Base-by-base conservation (phyloP, 2,329 filamentous ascomycete species). In the Thermomyces lanuginosus region DNA sequence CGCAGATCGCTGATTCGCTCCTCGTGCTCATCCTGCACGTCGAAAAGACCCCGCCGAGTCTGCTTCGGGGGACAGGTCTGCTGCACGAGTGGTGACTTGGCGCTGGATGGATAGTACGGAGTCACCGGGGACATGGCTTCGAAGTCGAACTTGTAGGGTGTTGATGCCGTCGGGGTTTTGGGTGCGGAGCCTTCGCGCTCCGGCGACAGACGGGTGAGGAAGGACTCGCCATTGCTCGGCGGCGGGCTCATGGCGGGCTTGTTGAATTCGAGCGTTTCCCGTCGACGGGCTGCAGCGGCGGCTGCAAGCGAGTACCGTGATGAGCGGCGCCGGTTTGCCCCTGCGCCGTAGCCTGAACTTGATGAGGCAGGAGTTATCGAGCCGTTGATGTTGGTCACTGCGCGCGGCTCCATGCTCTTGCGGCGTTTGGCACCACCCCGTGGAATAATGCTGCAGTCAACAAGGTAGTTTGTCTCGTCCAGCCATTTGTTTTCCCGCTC, bases 321-420 rank as follows among this genome's bases (percentile, higher is more conserved):
- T n/a, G n/a, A n/a, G 41, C 40, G 6, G n/a, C n/a, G n/a, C n/a
- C n/a, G n/a, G n/a, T n/a, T n/a, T n/a, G n/a, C n/a, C n/a, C n/a
- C n/a, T n/a, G n/a, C n/a, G n/a, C n/a, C 41, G 36, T 8, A 29
- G 34, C 17, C 45, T 41, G 6, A n/a, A n/a, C n/a, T n/a, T n/a
- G n/a, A n/a, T n/a, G n/a, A n/a, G n/a, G n/a, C n/a, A n/a, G 41
- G 33, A 6, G 40, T 43, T 13, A 76, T 57, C 0, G 62, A 71
- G 22, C 74, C 74, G 35, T 81, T 80, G 34, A 70, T 45, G 39
- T 81, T 80, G 30, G 69, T 64, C 12, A 83, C 53, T 2, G 72
- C 67, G 38, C 66, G 71, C 8, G 79, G 78, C 48, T 83, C 78
- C 76, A 86, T 84, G 39, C 72, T 80, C 61, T 82, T 83, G 28